phyloP scores from a whole-genome alignment of 306 rosid genomes.

The Hippophae gyantsensis region DNA sequence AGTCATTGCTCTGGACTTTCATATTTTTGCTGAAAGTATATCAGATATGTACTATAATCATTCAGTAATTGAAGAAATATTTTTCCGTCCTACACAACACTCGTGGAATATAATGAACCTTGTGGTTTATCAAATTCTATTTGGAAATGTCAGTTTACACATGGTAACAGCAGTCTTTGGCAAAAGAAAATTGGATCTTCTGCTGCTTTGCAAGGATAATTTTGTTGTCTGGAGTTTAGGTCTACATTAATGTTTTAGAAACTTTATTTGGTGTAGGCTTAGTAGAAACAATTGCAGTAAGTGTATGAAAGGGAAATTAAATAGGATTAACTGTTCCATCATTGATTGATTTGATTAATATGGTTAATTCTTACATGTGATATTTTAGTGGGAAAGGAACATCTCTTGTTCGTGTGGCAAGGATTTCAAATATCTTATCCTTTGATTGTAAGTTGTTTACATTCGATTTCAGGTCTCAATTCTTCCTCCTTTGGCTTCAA shows the following conservation, averaged over 20 bases:
- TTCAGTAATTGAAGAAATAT: neutral
- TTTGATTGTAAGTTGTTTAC: neutral
- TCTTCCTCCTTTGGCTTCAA: slow-evolving; percentile 86
- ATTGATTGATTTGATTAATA: neutral
- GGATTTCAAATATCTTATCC: neutral
- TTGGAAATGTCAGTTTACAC: neutral
- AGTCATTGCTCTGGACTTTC: slow-evolving; percentile 9
- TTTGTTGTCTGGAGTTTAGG: neutral
- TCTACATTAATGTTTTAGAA: no score
- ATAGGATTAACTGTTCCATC: neutral
- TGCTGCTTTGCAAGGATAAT: neutral
- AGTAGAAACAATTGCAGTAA: neutral
- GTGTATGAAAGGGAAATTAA: neutral
- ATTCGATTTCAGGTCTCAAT: slow-evolving; percentile 69
- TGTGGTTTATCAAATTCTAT: neutral
- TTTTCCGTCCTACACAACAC: neutral
- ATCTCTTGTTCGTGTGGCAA: neutral
- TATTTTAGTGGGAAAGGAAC: no score
- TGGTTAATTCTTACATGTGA: no score
- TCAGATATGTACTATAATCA: neutral
- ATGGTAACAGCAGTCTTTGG: neutral
- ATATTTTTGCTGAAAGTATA: neutral
- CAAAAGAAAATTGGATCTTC: neutral
- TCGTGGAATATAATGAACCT: neutral
- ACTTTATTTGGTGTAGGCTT: no score